Evolutionary conservation across 2,329 filamentous ascomycete species (phyloP).

Genomic region (Colletotrichum euphorbiae): DNA sequence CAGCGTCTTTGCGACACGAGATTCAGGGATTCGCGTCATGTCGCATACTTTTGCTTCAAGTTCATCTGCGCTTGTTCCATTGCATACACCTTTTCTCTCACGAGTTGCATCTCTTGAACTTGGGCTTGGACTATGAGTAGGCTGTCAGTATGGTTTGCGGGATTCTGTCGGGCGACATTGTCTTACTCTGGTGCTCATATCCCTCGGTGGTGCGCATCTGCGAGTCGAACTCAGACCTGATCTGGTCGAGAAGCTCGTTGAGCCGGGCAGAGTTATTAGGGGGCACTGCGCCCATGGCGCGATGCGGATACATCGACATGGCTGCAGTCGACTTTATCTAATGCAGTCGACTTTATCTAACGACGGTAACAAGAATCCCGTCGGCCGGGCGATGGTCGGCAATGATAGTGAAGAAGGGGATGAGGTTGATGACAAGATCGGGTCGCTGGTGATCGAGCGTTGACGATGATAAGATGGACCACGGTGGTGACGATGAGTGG

Average conservation of each 20-base stretch:
- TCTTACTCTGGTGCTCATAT: constrained; percentile 94
- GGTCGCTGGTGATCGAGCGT: not conserved
- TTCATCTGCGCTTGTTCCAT: constrained; percentile 90
- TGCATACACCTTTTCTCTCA: constrained; percentile 91
- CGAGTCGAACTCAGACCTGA: constrained; percentile 90
- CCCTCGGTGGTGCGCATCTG: constrained; percentile 85
- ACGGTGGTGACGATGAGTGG: not conserved
- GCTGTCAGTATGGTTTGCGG: constrained; percentile 40
- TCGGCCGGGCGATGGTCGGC: constrained; percentile 7
- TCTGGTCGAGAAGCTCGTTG: constrained; percentile 90
- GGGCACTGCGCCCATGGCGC: constrained; percentile 81
- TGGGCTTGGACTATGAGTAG: constrained; percentile 79
- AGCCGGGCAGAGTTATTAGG: constrained; percentile 72
- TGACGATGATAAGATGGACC: constrained; percentile 1
- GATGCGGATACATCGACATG: constrained; percentile 91
- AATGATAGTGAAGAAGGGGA: constrained; percentile 25
- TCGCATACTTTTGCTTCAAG: constrained; percentile 88
- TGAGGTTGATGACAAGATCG: not conserved
- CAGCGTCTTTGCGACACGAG: constrained; percentile 27
- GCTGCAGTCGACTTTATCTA: constrained; percentile 8
- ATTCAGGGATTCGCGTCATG: not conserved
- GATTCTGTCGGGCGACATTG: constrained; percentile 14
- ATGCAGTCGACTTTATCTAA: not conserved
- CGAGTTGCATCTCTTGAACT: constrained; percentile 94
- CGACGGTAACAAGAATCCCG: not conserved